phyloP scores from a whole-genome alignment of 2,329 filamentous ascomycete species.

The Xylaria polymorpha region DNA sequence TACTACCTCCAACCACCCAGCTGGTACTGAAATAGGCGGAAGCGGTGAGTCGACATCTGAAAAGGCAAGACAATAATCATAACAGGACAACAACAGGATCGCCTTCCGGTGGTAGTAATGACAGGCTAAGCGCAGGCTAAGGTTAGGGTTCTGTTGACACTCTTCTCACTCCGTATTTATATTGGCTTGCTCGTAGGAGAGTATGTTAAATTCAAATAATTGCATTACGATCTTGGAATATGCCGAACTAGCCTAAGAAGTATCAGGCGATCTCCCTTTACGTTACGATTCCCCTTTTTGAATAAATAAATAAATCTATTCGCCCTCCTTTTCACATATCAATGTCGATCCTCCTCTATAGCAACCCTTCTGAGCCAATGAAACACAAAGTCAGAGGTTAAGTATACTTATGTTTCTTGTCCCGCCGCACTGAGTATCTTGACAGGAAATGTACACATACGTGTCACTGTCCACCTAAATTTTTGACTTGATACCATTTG shows the following conservation, averaged over 20 bases:
- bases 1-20: neutral
- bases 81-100: conserved; percentile 21
- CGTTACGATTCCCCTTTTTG: neutral
- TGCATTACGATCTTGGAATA: neutral
- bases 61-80: neutral
- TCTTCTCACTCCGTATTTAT: neutral
- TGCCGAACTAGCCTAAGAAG: neutral
- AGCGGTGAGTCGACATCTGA: neutral
- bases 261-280: neutral
- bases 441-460: neutral
- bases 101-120: neutral
- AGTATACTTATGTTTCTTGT: neutral
- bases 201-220: neutral
- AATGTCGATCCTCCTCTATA: neutral
- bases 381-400: neutral
- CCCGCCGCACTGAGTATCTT: neutral
- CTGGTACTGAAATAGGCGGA: neutral
- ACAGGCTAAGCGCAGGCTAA: neutral
- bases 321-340: neutral
- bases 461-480: neutral
- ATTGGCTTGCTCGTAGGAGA: neutral
- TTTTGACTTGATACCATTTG: too few species aligned
- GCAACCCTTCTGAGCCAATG: neutral
- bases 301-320: neutral
- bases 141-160: neutral